Evolutionary conservation across 371 early-diverging fungal genomes (phyloP).

Genomic region (Sporodiniella umbellata): DNA sequence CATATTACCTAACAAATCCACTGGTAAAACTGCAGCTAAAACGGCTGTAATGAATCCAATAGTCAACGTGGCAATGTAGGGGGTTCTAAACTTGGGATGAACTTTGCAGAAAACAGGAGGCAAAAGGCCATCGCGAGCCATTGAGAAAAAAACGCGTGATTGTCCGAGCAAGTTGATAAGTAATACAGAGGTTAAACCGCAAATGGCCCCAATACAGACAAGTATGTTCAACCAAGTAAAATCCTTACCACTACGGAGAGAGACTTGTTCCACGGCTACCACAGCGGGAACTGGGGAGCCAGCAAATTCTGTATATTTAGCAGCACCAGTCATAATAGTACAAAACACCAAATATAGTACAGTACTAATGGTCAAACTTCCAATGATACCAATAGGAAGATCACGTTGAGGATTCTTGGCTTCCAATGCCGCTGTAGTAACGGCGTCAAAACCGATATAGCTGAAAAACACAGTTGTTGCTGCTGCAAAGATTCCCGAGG

Average conservation of each 20-base stretch:
- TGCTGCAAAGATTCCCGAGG: conserved; percentile 69
- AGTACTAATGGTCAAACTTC: conserved; percentile 73
- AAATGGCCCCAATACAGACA: conserved; percentile 74
- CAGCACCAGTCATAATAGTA: conserved; percentile 75
- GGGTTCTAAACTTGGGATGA: conserved; percentile 67
- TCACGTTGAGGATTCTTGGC: conserved; percentile 78
- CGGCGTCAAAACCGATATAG: conserved; percentile 88
- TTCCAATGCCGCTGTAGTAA: conserved; percentile 88
- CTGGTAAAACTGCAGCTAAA: conserved; percentile 74
- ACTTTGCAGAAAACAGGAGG: conserved; percentile 68
- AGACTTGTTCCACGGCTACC: conserved; percentile 52
- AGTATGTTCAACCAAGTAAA: conserved; percentile 68
- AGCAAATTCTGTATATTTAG: conserved; percentile 48
- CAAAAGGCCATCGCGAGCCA: conserved; percentile 85
- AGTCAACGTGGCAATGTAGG: conserved; percentile 67
- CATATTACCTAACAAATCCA: conserved; percentile 81
- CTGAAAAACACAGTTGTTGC: conserved; percentile 86
- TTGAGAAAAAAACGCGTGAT: conserved; percentile 84
- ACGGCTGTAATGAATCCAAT: conserved; percentile 69
- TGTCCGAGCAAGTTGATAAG: conserved; percentile 75
- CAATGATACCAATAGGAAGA: conserved; percentile 85
- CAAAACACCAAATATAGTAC: conserved; percentile 73
- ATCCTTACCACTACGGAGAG: conserved; percentile 39
- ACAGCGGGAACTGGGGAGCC: conserved; percentile 61
- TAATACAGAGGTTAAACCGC: conserved; percentile 78